These are phyloP conservation scores for Endoconidiophora laricicola DNA, from an alignment of 2,329 filamentous ascomycete species.

Conservation along the genomic window DNA sequence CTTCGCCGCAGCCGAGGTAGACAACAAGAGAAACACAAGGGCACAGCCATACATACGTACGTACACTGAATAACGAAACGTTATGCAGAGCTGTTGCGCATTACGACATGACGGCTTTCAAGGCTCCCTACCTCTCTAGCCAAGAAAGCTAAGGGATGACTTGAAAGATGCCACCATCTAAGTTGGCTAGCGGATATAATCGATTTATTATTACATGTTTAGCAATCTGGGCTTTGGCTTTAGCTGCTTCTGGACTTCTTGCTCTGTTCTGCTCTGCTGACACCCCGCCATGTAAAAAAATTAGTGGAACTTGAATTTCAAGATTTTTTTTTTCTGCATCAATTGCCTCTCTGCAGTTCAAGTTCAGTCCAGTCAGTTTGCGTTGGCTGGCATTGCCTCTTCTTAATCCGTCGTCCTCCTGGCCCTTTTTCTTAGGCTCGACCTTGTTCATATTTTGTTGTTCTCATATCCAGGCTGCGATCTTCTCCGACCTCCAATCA, in stretches of 20 bases:
- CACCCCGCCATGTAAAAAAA: conserved; percentile 5
- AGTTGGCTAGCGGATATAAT: too few species aligned
- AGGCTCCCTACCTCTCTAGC: too few species aligned
- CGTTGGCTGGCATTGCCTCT: neutral
- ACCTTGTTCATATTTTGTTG: neutral
- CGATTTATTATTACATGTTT: too few species aligned
- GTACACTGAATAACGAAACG: too few species aligned
- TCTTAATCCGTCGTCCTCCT: neutral
- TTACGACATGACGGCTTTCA: too few species aligned
- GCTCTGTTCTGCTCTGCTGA: neutral
- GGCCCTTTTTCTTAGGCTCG: neutral
- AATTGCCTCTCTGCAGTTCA: too few species aligned
- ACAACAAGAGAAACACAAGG: too few species aligned
- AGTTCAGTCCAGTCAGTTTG: neutral
- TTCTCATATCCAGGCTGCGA: too few species aligned
- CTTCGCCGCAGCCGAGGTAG: neutral
- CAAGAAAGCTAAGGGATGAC: too few species aligned
- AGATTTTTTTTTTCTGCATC: conserved; percentile 1
- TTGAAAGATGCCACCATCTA: too few species aligned
- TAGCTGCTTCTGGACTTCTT: neutral
- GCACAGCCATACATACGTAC: too few species aligned
- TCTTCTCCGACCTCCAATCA: neutral
- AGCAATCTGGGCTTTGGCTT: neutral
- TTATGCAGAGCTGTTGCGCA: too few species aligned
- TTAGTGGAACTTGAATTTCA: conserved; percentile 4